phyloP scores from a whole-genome alignment of 257 asterid species.

The Nicotiana tabacum region DNA sequence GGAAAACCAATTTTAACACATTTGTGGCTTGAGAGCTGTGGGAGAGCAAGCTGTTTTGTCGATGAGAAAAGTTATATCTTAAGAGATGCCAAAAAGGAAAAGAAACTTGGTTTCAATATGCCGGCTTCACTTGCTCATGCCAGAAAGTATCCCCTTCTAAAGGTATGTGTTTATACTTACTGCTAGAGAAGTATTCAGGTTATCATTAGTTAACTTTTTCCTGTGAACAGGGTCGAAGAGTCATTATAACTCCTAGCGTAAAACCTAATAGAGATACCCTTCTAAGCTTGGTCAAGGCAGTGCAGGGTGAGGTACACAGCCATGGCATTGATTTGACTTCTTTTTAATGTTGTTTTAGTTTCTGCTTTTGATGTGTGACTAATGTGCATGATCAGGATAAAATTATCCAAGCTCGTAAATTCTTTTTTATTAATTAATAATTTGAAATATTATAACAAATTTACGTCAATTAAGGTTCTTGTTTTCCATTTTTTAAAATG shows the following conservation, averaged over 20 bases:
- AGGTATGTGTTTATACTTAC: slow-evolving; percentile 27
- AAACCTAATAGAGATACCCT: slow-evolving; percentile 53
- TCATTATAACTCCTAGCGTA: slow-evolving; percentile 55
- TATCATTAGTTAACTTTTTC: slow-evolving; percentile 9
- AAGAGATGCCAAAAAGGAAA: slow-evolving; percentile 80
- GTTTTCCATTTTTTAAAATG: slow-evolving; percentile 13
- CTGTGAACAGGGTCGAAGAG: slow-evolving; percentile 49
- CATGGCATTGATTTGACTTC: not conserved
- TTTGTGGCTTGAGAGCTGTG: slow-evolving; percentile 78
- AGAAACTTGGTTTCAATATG: slow-evolving; percentile 65
- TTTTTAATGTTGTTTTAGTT: not conserved
- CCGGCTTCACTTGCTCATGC: slow-evolving; percentile 55
- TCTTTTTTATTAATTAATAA: not conserved
- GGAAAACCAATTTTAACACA: slow-evolving; percentile 74
- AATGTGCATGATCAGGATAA: not conserved
- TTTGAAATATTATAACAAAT: not conserved
- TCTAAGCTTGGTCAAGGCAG: slow-evolving; percentile 54
- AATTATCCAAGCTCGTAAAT: not conserved
- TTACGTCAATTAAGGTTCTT: not conserved
- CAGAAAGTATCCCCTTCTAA: slow-evolving; percentile 52
- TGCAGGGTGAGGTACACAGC: slow-evolving; percentile 57
- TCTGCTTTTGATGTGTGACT: not conserved
- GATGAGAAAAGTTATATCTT: slow-evolving; percentile 56
- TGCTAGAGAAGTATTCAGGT: not conserved
- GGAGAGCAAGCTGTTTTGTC: slow-evolving; percentile 49